Conservation (phyloP, 192 early-diverging fungal genomes). For the Geranomyces variabilis region DNA sequence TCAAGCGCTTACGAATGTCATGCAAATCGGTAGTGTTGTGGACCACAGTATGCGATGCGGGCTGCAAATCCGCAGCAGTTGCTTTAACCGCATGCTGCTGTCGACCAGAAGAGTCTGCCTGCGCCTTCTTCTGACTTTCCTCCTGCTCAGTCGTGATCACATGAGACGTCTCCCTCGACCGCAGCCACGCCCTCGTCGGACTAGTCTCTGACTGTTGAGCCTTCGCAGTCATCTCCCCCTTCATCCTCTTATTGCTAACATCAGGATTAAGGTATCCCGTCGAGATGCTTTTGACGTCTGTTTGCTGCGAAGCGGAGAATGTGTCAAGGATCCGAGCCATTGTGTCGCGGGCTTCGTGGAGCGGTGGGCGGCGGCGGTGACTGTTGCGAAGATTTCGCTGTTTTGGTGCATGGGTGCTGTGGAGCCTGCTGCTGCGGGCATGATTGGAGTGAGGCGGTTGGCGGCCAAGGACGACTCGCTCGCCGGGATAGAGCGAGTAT, state of each 20-base stretch:
- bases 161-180: not conserved
- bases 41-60: not conserved
- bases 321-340: constrained; percentile 20
- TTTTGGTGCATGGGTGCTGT: not conserved
- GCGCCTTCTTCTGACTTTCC: not conserved
- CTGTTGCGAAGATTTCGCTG: not conserved
- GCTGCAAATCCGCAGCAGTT: not conserved
- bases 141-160: not conserved
- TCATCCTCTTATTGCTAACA: constrained; percentile 32
- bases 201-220: not conserved
- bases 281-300: constrained; percentile 38
- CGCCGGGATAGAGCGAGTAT: constrained; percentile 19
- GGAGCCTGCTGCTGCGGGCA: not conserved
- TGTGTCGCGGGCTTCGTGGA: constrained; percentile 18
- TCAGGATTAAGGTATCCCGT: constrained; percentile 47
- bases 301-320: constrained; percentile 13
- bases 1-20: not conserved
- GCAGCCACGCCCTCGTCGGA: not conserved
- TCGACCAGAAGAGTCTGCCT: not conserved
- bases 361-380: not conserved
- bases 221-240: constrained; percentile 6
- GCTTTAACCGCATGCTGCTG: not conserved
- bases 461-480: constrained; percentile 14
- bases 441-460: not conserved
- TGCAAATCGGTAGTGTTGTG: constrained; percentile 23